Percentiles rank a stretch among this genome's conserved stretches.
These are phyloP conservation scores for Nematocida major DNA, from an alignment of 371 early-diverging fungal genomes.

Conservation along the genomic window DNA sequence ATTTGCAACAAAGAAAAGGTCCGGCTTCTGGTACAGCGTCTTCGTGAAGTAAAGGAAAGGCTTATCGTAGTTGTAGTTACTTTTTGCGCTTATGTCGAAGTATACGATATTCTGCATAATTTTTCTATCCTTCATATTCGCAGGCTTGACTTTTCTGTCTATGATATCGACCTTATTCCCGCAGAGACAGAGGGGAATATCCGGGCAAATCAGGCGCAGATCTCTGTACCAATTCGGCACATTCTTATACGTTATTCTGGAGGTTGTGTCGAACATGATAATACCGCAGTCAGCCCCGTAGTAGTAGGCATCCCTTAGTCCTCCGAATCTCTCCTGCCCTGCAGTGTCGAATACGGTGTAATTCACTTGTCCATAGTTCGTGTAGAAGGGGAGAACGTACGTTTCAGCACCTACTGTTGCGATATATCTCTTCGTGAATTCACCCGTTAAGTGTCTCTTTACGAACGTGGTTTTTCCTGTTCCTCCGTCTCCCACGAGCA, in stretches of 20 bases:
- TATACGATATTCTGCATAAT: conserved; percentile 78
- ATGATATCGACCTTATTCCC: conserved; percentile 99
- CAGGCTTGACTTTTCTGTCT: conserved; percentile 99
- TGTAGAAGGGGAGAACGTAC: conserved; percentile 87
- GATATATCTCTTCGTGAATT: conserved; percentile 96
- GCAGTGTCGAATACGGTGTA: conserved; percentile 91
- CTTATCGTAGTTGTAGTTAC: conserved; percentile 99
- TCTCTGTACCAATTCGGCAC: conserved; percentile 99
- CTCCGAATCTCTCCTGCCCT: conserved; percentile 99
- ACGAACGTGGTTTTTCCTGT: conserved; percentile 99
- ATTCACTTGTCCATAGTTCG: conserved; percentile 83
- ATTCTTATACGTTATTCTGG: conserved; percentile 97
- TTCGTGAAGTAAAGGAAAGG: conserved; percentile 98
- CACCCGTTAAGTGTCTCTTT: conserved; percentile 97
- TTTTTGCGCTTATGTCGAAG: conserved; percentile 97
- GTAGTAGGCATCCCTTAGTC: conserved; percentile 99
- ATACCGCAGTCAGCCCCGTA: conserved; percentile 97
- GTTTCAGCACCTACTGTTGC: conserved; percentile 99
- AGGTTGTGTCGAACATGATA: conserved; percentile 99
- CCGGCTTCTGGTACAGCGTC: conserved; percentile 82
- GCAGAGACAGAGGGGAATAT: conserved; percentile 94
- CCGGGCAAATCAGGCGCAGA: conserved; percentile 83
- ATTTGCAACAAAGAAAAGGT: conserved; percentile 90
- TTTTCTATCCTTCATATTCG: conserved; percentile 76
- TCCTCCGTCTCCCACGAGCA: conserved; percentile 94